Evolutionary conservation across 352 stramenopile species (phyloP).

Genomic region (Phytophthora foliorum): DNA sequence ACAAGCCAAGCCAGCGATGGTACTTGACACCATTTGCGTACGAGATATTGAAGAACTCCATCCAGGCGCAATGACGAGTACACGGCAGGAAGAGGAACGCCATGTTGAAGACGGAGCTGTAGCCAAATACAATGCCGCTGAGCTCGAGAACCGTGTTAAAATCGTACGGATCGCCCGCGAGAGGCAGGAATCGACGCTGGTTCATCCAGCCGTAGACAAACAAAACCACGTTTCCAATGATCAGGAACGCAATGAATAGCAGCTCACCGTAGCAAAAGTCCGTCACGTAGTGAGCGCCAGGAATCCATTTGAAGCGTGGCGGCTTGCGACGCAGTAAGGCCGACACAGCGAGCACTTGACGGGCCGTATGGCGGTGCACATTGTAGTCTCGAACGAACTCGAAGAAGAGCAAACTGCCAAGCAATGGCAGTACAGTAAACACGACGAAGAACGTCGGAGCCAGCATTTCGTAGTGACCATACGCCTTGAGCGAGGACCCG

Average conservation of each 20-base stretch:
- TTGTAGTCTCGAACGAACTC: conserved; percentile 54
- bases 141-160: conserved; percentile 62
- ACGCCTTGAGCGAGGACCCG: conserved; percentile 30
- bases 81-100: conserved; percentile 70
- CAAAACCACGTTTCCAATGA: conserved; percentile 63
- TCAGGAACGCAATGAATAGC: conserved; percentile 55
- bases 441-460: conserved; percentile 64
- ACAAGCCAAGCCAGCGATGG: conserved; percentile 64
- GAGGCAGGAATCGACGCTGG: conserved; percentile 39
- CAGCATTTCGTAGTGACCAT: conserved; percentile 65
- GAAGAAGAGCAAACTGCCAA: conserved; percentile 51
- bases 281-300: conserved; percentile 17
- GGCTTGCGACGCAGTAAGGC: conserved; percentile 61
- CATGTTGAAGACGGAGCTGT: conserved; percentile 70
- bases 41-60: conserved; percentile 71
- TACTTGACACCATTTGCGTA: conserved; percentile 75
- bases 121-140: conserved; percentile 52
- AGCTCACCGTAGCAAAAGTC: conserved; percentile 72
- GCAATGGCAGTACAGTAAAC: conserved; percentile 54
- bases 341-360: conserved; percentile 44
- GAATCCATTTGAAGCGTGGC: conserved; percentile 22
- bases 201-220: conserved; percentile 67
- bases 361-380: conserved; percentile 50
- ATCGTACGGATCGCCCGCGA: conserved; percentile 42
- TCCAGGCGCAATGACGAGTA: conserved; percentile 72